phyloP scores from a whole-genome alignment of 768 basidiomycete species.

The Solioccasus polychromus region DNA sequence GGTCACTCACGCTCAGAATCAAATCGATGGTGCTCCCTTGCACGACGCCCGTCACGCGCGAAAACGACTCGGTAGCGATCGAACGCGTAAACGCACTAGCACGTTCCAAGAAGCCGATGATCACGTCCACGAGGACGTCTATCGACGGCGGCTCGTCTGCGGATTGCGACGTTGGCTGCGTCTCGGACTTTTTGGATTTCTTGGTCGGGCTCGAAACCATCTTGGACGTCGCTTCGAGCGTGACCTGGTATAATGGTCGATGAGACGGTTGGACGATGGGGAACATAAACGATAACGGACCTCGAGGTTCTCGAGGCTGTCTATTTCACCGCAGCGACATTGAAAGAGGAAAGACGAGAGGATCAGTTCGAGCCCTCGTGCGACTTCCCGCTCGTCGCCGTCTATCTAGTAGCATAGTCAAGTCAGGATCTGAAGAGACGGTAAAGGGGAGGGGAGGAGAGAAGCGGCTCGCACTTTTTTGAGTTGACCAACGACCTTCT shows the following conservation, averaged over 20 bases:
- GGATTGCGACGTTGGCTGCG: slow-evolving; percentile 1
- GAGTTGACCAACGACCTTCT: slow-evolving; percentile 40
- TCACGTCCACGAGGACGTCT: slow-evolving; percentile 82
- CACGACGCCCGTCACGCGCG: slow-evolving; percentile 63
- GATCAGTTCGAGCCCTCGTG: slow-evolving; percentile 69
- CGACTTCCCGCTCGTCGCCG: slow-evolving; percentile 25
- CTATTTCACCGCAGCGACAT: slow-evolving; percentile 64
- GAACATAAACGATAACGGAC: slow-evolving; percentile 33
- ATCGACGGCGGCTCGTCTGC: slow-evolving; percentile 55
- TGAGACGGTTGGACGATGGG: neutral
- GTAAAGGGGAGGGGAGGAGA: neutral
- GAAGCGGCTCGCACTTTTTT: slow-evolving; percentile 36
- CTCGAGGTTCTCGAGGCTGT: slow-evolving; percentile 62
- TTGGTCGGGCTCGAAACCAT: slow-evolving; percentile 46
- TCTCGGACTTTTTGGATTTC: slow-evolving; percentile 39
- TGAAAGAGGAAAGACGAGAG: slow-evolving; percentile 68
- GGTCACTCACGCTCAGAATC: slow-evolving; percentile 69
- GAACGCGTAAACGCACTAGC: slow-evolving; percentile 77
- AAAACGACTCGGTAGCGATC: slow-evolving; percentile 78
- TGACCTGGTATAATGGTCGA: slow-evolving; percentile 41
- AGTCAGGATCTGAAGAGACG: neutral
- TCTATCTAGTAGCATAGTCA: slow-evolving; percentile 4
- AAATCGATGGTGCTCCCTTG: slow-evolving; percentile 73
- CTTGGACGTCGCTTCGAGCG: slow-evolving; percentile 54
- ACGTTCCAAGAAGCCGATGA: slow-evolving; percentile 87